Evolutionary conservation across 2,329 filamentous ascomycete species (phyloP).

Genomic region (Colletotrichum paranaense): DNA sequence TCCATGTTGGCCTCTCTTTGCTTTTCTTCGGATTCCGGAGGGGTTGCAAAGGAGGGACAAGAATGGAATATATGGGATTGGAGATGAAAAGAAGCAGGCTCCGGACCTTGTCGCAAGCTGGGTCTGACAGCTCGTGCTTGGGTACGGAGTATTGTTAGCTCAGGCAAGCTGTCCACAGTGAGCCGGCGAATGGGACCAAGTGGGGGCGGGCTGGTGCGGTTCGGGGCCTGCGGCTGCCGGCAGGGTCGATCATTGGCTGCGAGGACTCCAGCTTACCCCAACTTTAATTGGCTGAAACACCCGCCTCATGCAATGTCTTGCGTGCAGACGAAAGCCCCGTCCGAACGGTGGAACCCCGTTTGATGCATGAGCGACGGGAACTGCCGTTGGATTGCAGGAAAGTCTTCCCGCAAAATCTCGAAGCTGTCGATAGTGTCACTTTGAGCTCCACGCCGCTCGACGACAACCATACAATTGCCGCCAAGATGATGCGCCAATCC

Average conservation of each 20-base stretch:
- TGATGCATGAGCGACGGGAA: constrained; percentile 23
- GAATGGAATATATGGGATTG: constrained; percentile 27
- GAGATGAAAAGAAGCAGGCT: neutral
- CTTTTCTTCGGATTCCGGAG: constrained; percentile 5
- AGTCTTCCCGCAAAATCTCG: constrained; percentile 30
- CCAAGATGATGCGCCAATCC: constrained; percentile 35
- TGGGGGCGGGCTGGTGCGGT: constrained; percentile 17
- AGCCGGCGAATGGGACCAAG: constrained; percentile 14
- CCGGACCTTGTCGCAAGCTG: constrained; percentile 1
- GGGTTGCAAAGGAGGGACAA: constrained; percentile 30
- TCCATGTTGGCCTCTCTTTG: constrained; percentile 25
- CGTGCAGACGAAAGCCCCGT: neutral
- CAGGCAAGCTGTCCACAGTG: constrained; percentile 35
- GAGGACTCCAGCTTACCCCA: neutral
- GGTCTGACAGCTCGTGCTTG: neutral
- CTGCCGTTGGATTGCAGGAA: constrained; percentile 20
- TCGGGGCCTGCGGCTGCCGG: constrained; percentile 23
- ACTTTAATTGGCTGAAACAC: constrained; percentile 27
- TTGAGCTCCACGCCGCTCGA: constrained; percentile 13
- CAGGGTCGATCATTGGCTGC: constrained; percentile 19
- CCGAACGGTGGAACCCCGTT: neutral
- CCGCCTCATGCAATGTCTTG: constrained; percentile 7
- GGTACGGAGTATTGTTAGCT: neutral
- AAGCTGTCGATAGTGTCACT: neutral
- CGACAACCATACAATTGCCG: neutral